Evolutionary conservation across 805 yeast genomes (phyloP).

Genomic region (Lipomyces orientalis): DNA sequence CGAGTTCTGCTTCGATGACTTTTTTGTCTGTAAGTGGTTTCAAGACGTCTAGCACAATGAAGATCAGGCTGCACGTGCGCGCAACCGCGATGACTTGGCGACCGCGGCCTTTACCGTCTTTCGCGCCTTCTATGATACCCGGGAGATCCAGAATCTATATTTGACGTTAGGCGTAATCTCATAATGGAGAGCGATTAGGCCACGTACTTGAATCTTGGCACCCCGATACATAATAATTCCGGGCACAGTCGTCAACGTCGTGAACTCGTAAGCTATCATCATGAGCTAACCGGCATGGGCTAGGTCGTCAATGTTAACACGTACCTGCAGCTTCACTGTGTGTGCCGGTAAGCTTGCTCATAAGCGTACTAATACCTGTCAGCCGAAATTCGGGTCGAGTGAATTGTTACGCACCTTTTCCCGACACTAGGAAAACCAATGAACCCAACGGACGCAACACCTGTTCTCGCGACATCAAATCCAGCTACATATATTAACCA

Average conservation of each 20-base stretch:
- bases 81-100: conserved; percentile 99
- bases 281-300: neutral
- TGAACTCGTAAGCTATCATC: conserved; percentile 77
- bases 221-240: conserved; percentile 96
- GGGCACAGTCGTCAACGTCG: conserved; percentile 96
- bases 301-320: neutral
- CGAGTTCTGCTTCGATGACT: conserved; percentile 91
- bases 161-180: neutral
- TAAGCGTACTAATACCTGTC: conserved; percentile 67
- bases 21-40: conserved; percentile 94
- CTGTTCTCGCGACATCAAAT: conserved; percentile 98
- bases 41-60: conserved; percentile 93
- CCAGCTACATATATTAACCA: conserved; percentile 57
- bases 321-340: conserved; percentile 81
- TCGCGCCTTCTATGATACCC: conserved; percentile 97
- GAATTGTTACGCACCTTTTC: conserved; percentile 39
- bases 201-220: conserved; percentile 76
- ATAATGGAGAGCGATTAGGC: neutral
- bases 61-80: conserved; percentile 92
- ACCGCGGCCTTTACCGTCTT: conserved; percentile 98
- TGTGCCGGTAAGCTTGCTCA: conserved; percentile 90
- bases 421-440: conserved; percentile 99
- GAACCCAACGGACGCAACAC: conserved; percentile 96
- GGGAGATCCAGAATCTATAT: conserved; percentile 87
- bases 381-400: conserved; percentile 46